These are phyloP conservation scores for Cladophialophora chaetospira DNA, from an alignment of 2,329 filamentous ascomycete genomes.

Conservation along the genomic window DNA sequence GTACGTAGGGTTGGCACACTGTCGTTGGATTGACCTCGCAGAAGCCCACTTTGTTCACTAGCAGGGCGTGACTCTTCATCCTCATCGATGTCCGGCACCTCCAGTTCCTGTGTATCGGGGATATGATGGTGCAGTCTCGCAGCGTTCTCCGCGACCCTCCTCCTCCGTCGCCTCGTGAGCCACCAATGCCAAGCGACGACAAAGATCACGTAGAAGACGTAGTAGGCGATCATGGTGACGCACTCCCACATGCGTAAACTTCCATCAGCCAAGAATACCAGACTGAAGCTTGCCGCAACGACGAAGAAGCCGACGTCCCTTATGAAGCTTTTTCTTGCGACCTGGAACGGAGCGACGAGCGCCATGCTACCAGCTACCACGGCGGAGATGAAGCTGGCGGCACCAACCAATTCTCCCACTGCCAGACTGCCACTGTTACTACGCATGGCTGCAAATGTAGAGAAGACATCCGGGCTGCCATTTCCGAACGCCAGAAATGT, in stretches of 20 bases:
- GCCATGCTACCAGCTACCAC: conserved; percentile 98
- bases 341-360: conserved; percentile 89
- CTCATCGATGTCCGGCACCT: conserved; percentile 57
- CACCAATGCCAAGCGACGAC: conserved; percentile 95
- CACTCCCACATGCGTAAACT: conserved; percentile 87
- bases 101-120: conserved; percentile 60
- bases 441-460: conserved; percentile 96
- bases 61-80: conserved; percentile 56
- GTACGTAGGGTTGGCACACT: conserved; percentile 66
- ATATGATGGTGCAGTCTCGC: conserved; percentile 74
- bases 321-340: conserved; percentile 85
- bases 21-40: conserved; percentile 55
- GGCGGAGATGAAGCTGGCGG: conserved; percentile 92
- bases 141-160: conserved; percentile 67
- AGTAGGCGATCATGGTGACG: conserved; percentile 84
- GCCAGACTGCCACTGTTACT: conserved; percentile 97
- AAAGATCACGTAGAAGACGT: conserved; percentile 82
- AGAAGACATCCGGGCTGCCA: conserved; percentile 97
- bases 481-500: conserved; percentile 97
- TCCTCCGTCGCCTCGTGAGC: conserved; percentile 63
- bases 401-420: conserved; percentile 90
- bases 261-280: conserved; percentile 84
- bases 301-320: conserved; percentile 93
- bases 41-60: conserved; percentile 47
- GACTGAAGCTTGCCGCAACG: conserved; percentile 79